Conservation (phyloP, 2,329 filamentous ascomycete species). For the Macrophomina pseudophaseolina region DNA sequence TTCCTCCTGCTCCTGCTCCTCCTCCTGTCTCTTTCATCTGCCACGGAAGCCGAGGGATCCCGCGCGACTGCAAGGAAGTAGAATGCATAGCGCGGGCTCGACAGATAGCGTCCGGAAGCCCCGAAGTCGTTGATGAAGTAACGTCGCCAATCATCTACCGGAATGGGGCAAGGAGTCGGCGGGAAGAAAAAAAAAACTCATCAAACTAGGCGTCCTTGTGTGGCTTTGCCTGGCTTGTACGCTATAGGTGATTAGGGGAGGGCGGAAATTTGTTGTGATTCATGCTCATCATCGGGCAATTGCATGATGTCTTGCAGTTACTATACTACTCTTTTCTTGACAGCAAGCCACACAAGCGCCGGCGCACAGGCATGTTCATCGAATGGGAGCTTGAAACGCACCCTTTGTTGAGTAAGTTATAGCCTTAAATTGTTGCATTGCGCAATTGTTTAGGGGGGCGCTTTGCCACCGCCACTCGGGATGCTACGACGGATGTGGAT, state of each 20-base stretch:
- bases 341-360: too few relatives aligned
- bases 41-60: background rate
- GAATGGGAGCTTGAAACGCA: background rate
- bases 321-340: background rate
- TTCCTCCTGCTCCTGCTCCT: too few relatives aligned
- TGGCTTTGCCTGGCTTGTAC: background rate
- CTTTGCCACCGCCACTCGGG: slow-evolving; percentile 11
- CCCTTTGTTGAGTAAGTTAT: background rate
- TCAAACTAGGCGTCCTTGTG: background rate
- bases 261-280: background rate
- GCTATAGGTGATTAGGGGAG: background rate
- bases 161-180: background rate
- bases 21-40: too few relatives aligned
- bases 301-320: slow-evolving; percentile 4
- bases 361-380: too few relatives aligned
- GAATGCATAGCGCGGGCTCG: too few relatives aligned
- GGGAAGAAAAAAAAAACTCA: background rate
- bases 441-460: background rate
- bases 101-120: too few relatives aligned
- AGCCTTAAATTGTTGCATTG: background rate
- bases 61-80: background rate
- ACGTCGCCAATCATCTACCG: background rate
- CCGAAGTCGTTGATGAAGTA: too few relatives aligned
- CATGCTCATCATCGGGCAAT: background rate
- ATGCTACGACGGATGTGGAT: background rate